A percentile compares a stretch with the other conserved stretches of the same genome.
Evolutionary conservation across 129 eudicot species (phyloP).

Genomic region (Artemisia tridentata): DNA sequence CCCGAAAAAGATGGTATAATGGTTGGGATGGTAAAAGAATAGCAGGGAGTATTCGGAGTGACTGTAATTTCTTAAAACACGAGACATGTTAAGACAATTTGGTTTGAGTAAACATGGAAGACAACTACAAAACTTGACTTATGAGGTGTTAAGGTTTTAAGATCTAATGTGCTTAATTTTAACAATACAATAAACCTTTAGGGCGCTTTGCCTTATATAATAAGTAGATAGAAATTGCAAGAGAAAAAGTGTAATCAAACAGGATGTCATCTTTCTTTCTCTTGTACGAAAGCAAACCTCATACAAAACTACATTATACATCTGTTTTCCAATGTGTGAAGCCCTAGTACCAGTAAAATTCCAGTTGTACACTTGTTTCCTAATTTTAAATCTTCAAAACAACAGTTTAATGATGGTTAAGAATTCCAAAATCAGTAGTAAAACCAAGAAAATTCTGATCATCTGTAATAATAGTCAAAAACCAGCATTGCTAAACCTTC

Average conservation of each 20-base stretch:
- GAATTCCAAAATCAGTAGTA: not conserved
- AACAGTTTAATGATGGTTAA: conserved; percentile 2
- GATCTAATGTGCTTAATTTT: too few species aligned
- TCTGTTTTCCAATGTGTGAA: not conserved
- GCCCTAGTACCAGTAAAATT: not conserved
- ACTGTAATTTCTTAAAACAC: too few species aligned
- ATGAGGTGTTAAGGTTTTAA: too few species aligned
- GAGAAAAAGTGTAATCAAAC: not conserved
- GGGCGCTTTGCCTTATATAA: too few species aligned
- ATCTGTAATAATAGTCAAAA: not conserved
- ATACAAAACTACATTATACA: not conserved
- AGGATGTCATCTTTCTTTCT: not conserved
- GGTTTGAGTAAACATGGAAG: too few species aligned
- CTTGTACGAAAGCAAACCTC: not conserved
- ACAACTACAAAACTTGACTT: too few species aligned
- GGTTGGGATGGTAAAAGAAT: too few species aligned
- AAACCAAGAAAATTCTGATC: conserved; percentile 2
- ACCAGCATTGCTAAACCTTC: conserved; percentile 20
- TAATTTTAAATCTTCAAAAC: not conserved
- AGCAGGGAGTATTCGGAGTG: too few species aligned
- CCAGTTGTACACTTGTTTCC: not conserved
- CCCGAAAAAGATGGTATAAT: too few species aligned
- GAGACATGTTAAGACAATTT: too few species aligned
- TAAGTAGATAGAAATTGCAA: too few species aligned
- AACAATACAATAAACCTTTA: too few species aligned